Conservation (phyloP, 306 rosid genomes). For the Inga oerstediana region DNA sequence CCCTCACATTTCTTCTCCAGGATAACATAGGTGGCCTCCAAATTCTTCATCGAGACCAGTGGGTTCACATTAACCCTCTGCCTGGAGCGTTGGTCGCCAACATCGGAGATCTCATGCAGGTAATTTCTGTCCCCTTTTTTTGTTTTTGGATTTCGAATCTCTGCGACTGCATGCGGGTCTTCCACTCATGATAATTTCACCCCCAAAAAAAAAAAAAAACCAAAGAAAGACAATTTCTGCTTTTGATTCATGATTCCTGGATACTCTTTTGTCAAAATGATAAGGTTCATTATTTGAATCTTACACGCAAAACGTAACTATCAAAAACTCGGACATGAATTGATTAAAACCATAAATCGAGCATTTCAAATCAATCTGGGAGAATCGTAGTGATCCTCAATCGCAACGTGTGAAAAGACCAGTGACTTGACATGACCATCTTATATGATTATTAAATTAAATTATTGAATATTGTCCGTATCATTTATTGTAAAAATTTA, state of each 20-base stretch:
- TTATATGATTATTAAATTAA: no score
- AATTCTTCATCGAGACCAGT: slow-evolving; percentile 63
- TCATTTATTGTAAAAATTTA: not conserved
- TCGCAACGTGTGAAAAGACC: not conserved
- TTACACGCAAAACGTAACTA: no score
- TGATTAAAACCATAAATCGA: no score
- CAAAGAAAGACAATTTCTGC: no score
- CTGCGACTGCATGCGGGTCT: not conserved
- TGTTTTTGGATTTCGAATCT: not conserved
- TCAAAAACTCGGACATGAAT: no score
- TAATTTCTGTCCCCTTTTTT: not conserved
- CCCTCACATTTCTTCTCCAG: slow-evolving; percentile 69
- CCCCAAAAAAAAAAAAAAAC: not conserved
- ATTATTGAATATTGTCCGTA: not conserved
- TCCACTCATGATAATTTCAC: not conserved
- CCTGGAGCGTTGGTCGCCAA: slow-evolving; percentile 68
- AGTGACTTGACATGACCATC: not conserved
- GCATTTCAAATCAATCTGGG: no score
- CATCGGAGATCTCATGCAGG: slow-evolving; percentile 86
- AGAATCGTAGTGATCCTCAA: not conserved
- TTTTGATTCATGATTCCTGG: no score
- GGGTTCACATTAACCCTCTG: slow-evolving; percentile 65
- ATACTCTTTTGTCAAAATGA: no score
- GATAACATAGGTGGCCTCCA: slow-evolving; percentile 81
- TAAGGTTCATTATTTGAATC: no score